Conservation (phyloP, 2,329 filamentous ascomycete genomes). For the Stemphylium vesicarium region DNA sequence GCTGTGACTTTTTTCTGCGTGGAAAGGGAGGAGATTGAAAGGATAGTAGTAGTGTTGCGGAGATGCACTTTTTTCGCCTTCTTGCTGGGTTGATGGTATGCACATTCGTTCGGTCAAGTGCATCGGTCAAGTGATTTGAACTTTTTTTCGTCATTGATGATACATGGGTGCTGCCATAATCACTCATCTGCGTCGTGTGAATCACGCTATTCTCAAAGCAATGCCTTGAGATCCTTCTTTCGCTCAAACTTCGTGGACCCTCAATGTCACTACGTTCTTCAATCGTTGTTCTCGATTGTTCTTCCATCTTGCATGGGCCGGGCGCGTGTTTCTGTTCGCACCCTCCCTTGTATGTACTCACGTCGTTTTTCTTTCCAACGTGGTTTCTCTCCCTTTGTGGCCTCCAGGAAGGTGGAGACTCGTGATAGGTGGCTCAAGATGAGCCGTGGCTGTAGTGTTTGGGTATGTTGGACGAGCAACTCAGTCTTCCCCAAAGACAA, state of each 20-base stretch:
- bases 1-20: too few relatives aligned
- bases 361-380: neutral
- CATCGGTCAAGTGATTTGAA: too few relatives aligned
- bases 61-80: too few relatives aligned
- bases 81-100: too few relatives aligned
- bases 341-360: neutral
- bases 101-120: too few relatives aligned
- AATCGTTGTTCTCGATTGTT: neutral
- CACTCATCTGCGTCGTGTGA: too few relatives aligned
- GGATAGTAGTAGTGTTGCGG: too few relatives aligned
- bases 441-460: neutral
- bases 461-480: neutral
- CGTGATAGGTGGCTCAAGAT: neutral
- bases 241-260: neutral
- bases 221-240: neutral
- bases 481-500: slow-evolving; percentile 34
- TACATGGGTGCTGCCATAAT: too few relatives aligned
- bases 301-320: neutral
- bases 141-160: too few relatives aligned
- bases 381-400: neutral
- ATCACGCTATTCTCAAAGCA: too few relatives aligned
- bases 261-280: neutral
- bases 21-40: too few relatives aligned
- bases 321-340: neutral
- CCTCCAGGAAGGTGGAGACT: neutral